Evolutionary conservation across 2,329 filamentous ascomycete genomes (phyloP), one percentile per base, ranked within the genome.

Genomic region (Knufia petricola): DNA sequence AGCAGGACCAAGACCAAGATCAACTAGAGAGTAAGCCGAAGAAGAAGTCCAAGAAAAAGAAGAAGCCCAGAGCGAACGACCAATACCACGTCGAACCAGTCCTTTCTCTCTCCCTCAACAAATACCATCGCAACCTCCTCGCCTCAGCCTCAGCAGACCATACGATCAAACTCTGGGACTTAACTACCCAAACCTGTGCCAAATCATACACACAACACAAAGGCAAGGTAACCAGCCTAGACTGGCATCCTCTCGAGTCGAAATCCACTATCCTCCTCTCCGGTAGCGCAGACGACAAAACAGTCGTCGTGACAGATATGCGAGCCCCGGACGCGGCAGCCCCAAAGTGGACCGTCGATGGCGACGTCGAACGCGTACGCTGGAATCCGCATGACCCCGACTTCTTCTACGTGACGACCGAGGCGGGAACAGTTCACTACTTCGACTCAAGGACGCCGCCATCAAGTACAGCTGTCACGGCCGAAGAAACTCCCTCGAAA

Each of bases 121-220:
- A 89, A 60, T 83, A 89, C 62, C 90, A 98, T 70, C 82, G 89
- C 55, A 96, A 96, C 65, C 77, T 98, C 50, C 79, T 98, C 39
- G 92, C 92, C 10, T 96, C 90, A 0, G 87, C 86, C 1, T 98
- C 92, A 1, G 92, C 92, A 17, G 92, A 98, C 71, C 88, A 89
- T 71, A 98, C 92, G 2, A 82, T 96, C 62, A 98, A 98, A 73
- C 78, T 98, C 17, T 98, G 92, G 92, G 92, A 98, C 65, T 73
- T 98, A 54, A 86, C 88, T 71, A 95, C 87, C 2, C 78, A 85
- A 52, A 88, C 83, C 66, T 95, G 88, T 67, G 92, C 92, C 60
- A 92, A 95, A 71, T 95, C 89, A 38, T 98, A 98, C 74, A 77
- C 79, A 13, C 87, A 94, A 69, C 92, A 98, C 30, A 92, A 95